Evolutionary conservation across 345 rosid genomes (phyloP), one percentile per base, ranked within the genome.

Genomic region (Dipteronia dyeriana): DNA sequence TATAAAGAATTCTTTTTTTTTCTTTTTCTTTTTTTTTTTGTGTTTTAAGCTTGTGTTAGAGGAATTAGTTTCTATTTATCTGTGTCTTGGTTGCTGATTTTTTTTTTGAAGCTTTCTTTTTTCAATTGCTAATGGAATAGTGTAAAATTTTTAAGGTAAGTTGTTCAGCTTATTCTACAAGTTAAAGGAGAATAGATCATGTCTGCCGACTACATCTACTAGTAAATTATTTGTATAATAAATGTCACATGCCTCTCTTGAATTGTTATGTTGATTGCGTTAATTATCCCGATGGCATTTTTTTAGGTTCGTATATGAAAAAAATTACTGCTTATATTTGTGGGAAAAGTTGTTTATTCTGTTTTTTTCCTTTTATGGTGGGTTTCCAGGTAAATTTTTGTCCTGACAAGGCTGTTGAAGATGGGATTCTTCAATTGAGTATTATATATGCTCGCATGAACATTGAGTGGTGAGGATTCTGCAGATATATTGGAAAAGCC

Each of bases 391-490:
- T 75, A 67, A 31, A 16, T 3, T 63, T 54, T 38, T 20, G 29
- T 74, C 10, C 57, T 38, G 77, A 70, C 66, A 76, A 39, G 12
- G 45, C 20, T 45, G 23, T 1, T 66, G 38, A 34, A 34, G 38
- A 34, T 34, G 66, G 57, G 49, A 41, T 39, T 74, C 38, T 45
- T 54, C 43, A 22, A 59, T 31, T 14, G 19, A 77, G 38, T 29
- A 8, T 60, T 38, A 38, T 67, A 70, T 60, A 53, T 70, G 16
- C 53, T 78, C 68, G 73, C 66, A 73, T 78, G 82, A 82, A 82
- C 66, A 79, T 71, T 53, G 76, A 68, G 25, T 67, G 31, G 80
- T 60, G 82, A 76, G 76, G 74, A 64, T 68, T 75, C 66, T 79
- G 83, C 78, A 79, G 84, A 76, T 74, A 31, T 60, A 22, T 67